Conservation (phyloP, 441 rosid species). For the Hura crepitans region DNA sequence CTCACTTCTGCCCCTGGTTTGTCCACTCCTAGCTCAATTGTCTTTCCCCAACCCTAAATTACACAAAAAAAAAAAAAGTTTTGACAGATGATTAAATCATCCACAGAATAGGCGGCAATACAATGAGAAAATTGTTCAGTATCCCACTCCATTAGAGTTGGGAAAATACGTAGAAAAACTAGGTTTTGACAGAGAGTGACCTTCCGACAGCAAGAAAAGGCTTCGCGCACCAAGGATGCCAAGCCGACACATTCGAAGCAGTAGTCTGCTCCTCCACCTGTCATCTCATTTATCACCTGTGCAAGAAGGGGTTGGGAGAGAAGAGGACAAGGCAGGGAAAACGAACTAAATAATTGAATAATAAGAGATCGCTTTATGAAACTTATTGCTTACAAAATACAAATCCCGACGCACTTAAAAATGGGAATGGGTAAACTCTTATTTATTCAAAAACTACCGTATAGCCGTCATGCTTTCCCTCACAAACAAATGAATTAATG, state of each 20-base stretch:
- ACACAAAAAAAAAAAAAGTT: not conserved
- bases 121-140: not conserved
- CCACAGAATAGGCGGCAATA: not conserved
- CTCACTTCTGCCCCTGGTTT: constrained; percentile 47
- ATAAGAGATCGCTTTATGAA: not conserved
- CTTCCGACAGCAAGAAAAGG: constrained; percentile 73
- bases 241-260: constrained; percentile 85
- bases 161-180: not conserved
- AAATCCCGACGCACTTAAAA: not conserved
- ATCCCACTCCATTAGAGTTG: not conserved
- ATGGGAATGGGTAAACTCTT: too few species aligned
- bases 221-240: constrained; percentile 60
- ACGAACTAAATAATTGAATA: not conserved
- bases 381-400: not conserved
- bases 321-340: not conserved
- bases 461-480: too few species aligned
- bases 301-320: not conserved
- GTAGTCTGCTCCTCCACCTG: constrained; percentile 80
- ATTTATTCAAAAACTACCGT: too few species aligned
- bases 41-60: constrained; percentile 82
- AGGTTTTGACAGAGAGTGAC: constrained; percentile 27
- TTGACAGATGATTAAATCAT: not conserved
- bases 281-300: constrained; percentile 68
- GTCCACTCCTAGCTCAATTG: constrained; percentile 68
- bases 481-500: too few species aligned